Evolutionary conservation across 148 eudicot genomes (phyloP).

Genomic region (Hydrangea macrophylla): DNA sequence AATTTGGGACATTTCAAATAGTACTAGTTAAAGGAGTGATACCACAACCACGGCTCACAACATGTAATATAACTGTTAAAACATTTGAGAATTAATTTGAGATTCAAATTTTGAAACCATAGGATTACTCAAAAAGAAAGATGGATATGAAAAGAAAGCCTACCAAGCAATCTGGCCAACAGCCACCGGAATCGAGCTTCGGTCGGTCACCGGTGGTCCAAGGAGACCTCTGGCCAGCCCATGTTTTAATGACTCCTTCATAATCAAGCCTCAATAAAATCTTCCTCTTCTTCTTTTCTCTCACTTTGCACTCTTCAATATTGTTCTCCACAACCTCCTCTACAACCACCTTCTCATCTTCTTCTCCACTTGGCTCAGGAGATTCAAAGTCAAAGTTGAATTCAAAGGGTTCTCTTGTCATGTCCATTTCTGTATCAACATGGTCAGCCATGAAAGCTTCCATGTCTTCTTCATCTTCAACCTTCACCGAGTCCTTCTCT

Average conservation of each 20-base stretch:
- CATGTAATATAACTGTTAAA: too few relatives aligned
- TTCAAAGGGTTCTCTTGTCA: conserved; percentile 57
- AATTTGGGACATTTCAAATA: too few relatives aligned
- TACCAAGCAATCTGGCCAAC: conserved; percentile 81
- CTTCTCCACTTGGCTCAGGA: conserved; percentile 25
- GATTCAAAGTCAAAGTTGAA: conserved; percentile 61
- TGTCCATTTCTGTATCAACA: conserved; percentile 29
- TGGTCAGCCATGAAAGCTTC: conserved; percentile 3
- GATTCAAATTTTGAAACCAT: too few relatives aligned
- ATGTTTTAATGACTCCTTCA: conserved; percentile 54
- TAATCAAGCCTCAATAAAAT: conserved; percentile 56
- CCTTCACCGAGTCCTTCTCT: conserved; percentile 27
- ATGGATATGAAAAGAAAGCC: background rate
- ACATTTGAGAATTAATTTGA: too few relatives aligned
- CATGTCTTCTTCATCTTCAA: conserved; percentile 35
- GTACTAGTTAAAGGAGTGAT: too few relatives aligned
- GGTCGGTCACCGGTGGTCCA: conserved; percentile 78
- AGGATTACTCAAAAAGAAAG: background rate
- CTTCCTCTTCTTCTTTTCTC: conserved; percentile 26
- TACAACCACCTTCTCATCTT: conserved; percentile 21
- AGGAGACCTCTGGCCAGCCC: conserved; percentile 56
- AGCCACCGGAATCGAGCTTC: conserved; percentile 38
- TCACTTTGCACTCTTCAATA: conserved; percentile 17
- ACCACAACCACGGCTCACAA: too few relatives aligned
- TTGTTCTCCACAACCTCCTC: background rate